Base-by-base conservation (phyloP, 495 filamentous ascomycete genomes). In the Lineolata rhizophorae region DNA sequence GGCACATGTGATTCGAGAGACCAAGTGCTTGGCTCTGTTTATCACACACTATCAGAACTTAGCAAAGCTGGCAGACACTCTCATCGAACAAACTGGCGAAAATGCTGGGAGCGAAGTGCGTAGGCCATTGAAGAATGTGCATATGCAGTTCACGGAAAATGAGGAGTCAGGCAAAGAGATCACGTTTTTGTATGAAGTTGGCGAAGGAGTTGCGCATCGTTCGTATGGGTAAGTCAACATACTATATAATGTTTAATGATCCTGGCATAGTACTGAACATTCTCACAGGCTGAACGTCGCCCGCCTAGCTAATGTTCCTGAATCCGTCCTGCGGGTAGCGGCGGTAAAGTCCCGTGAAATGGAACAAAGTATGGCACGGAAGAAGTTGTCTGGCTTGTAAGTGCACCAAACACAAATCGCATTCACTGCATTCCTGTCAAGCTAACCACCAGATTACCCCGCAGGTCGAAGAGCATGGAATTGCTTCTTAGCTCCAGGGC, bases 31-130 rank as follows among this genome's bases (percentile, higher is more conserved):
- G 36, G 84, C 77, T 3, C 58, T 94, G 13, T 97, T 97, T 57
- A 87, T 95, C 48, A 97, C 87, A 27, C 87, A 97, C 55, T 95
- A 97, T 52, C 90, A 95, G 48, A 67, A 67, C 37, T 65, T 97
- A 2, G 72, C 76, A 8, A 55, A 60, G 27, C 63, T 92, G 39
- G 76, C 68, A 3, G 62, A 67, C 10, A 64, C 67, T 3, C 76
- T 84, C 37, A 54, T 57, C 5, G 49, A 59, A 10, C 6, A 17
- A 17, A 25, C 8, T 25, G 22, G 22, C 8, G 6, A n/a, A 25
- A n/a, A 6, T 25, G 22, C 22, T 6, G 22, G 4, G 29, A 18
- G 2, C 11, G 28, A 6, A 14, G 28, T 20, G 51, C 58, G 5
- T 64, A 66, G n/a, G n/a, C n/a, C n/a, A 35, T 58, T 84, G 13